Base-by-base conservation (phyloP, 768 basidiomycete genomes). In the Collybia nuda region DNA sequence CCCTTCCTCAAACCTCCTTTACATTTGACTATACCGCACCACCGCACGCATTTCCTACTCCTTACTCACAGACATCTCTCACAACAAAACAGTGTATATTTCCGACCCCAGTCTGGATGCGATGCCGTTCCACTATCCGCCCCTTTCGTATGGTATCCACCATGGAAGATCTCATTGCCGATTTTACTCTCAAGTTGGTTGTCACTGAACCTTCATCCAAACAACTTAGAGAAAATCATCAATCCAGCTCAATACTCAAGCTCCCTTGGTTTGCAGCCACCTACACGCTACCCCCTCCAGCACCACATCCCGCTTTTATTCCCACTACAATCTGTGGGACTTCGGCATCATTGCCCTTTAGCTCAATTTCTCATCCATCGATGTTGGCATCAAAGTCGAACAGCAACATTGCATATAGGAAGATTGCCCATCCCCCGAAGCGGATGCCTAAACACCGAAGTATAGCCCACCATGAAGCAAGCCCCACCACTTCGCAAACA, bases 91-190 rank as follows among this genome's bases (percentile, higher is more conserved):
- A 47, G 7, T 62, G 54, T 29, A 59, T 44, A 8, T 69, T 72
- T 40, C 56, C 69, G 7, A n/a, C 62, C 0, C 67, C 70, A 7
- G 11, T 46, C 5, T 75, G 74, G 74, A 35, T 38, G 40, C 68
- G 72, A 9, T 39, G 61, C 68, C 12, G 46, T 66, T 2, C n/a
- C n/a, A 40, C 43, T 1, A 29, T 22, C 5, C 39, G 40, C 1
- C 38, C 24, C 3, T 1, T 18, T 23, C 50, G 40, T 0, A 1
- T 50, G 0, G 21, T 42, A 1, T 48, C 67, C 3, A 62, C 69
- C 21, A 50, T 72, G n/a, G 57, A 67, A 15, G 62, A 62, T 0
- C 53, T 69, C 3, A 39, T 50, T 5, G 23, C 53, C 0, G 50
- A 59, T 3, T 64, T 70, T 24, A 41, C 40, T 0, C 26, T 55